Percentiles rank a stretch among this genome's conserved stretches.
phyloP scores from a whole-genome alignment of 495 filamentous ascomycete genomes.

The Trichocladium antarcticum region DNA sequence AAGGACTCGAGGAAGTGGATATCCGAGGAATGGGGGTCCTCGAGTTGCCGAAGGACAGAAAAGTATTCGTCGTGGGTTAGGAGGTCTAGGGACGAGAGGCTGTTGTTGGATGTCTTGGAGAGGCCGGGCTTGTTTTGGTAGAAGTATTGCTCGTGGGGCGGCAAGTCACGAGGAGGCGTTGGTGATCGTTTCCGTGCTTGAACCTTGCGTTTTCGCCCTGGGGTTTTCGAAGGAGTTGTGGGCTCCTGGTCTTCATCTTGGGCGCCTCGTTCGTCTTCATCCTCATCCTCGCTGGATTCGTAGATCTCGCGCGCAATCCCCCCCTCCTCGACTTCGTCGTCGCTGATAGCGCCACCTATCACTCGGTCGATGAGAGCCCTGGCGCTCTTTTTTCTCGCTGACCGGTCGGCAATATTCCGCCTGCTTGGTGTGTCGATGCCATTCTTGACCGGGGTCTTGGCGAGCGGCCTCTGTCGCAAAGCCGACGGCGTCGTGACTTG shows the following conservation, averaged over 20 bases:
- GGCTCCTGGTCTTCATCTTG: constrained; percentile 24
- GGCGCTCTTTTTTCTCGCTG: constrained; percentile 77
- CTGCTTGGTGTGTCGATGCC: constrained; percentile 42
- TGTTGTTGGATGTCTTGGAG: constrained; percentile 77
- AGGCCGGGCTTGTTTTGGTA: constrained; percentile 77
- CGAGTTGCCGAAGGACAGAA: constrained; percentile 50
- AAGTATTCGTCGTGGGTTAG: constrained; percentile 91
- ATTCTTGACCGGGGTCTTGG: constrained; percentile 30
- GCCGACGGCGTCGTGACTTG: constrained; percentile 24
- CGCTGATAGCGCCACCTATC: constrained; percentile 52
- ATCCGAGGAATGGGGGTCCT: constrained; percentile 62
- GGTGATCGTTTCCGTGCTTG: constrained; percentile 53
- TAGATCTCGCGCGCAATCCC: constrained; percentile 63
- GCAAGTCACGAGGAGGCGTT: constrained; percentile 67
- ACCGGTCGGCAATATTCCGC: constrained; percentile 61
- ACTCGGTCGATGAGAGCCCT: constrained; percentile 58
- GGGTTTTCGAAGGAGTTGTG: constrained; percentile 45
- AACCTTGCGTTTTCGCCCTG: constrained; percentile 21
- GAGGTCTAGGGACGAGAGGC: constrained; percentile 58
- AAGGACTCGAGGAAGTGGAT: constrained; percentile 59
- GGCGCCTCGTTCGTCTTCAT: constrained; percentile 34
- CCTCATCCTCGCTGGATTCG: constrained; percentile 42
- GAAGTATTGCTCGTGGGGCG: constrained; percentile 85
- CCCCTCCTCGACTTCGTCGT: constrained; percentile 64
- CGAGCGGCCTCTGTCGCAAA: constrained; percentile 18